phyloP scores from a whole-genome alignment of 169 alveolate species.

The Cryptosporidium parvum region DNA sequence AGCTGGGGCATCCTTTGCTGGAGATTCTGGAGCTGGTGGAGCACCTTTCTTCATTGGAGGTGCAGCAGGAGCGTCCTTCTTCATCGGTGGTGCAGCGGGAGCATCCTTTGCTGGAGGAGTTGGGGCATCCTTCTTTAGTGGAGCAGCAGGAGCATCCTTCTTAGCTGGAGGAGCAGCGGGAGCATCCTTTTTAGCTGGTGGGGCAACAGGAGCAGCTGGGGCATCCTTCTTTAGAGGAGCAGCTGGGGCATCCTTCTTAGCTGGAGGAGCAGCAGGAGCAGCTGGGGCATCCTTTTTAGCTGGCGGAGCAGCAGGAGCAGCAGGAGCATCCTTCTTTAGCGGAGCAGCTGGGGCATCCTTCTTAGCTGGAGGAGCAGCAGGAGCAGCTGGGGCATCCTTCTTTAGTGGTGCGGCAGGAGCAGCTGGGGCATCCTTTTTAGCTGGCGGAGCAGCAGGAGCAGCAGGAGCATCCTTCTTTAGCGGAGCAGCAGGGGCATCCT shows the following conservation, averaged over 20 bases:
- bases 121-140: slow-evolving; percentile 32
- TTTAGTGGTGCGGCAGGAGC: slow-evolving; percentile 9
- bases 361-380: not conserved
- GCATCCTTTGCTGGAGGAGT: not conserved
- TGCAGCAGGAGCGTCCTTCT: slow-evolving; percentile 18
- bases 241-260: slow-evolving; percentile 31
- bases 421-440: slow-evolving; percentile 15
- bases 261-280: not conserved
- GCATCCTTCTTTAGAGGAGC: slow-evolving; percentile 14
- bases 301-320: slow-evolving; percentile 4
- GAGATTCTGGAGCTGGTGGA: not conserved
- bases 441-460: not conserved
- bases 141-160: slow-evolving; percentile 8
- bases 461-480: slow-evolving; percentile 26
- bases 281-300: not conserved
- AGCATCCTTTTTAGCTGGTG: not conserved
- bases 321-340: not conserved
- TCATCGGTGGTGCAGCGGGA: not conserved
- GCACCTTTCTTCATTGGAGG: slow-evolving; percentile 13
- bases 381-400: slow-evolving; percentile 8
- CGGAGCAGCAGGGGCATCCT: slow-evolving; percentile 3
- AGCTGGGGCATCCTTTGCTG: not conserved
- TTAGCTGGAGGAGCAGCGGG: not conserved
- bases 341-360: slow-evolving; percentile 15
- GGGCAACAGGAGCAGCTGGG: not conserved